A percentile compares a stretch with the other conserved stretches of the same genome.
Evolutionary conservation across 768 basidiomycete genomes (phyloP).

Genomic region (Lactifluus volemus): DNA sequence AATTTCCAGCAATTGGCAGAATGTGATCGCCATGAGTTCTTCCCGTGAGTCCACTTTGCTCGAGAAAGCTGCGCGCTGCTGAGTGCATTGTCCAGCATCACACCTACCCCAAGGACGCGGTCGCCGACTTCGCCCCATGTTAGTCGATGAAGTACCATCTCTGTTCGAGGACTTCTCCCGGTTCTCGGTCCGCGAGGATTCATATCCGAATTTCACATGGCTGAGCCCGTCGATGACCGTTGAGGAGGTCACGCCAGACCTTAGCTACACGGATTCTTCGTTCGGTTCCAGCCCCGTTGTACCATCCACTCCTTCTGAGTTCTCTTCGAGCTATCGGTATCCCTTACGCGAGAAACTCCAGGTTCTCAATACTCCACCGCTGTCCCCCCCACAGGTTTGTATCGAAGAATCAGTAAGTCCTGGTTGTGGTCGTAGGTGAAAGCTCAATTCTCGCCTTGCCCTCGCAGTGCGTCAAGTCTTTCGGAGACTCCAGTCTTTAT

Average conservation of each 20-base stretch:
- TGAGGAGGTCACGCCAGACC: not conserved
- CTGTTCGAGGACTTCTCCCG: not conserved
- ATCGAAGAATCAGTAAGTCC: not conserved
- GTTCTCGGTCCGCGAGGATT: not conserved
- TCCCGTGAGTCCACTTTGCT: not conserved
- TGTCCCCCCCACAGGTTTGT: no score
- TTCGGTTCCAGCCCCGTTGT: not conserved
- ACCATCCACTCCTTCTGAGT: not conserved
- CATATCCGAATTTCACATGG: conserved; percentile 7
- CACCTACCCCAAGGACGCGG: not conserved
- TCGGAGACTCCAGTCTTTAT: not conserved
- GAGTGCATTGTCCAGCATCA: not conserved
- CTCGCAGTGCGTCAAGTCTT: not conserved
- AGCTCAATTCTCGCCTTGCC: not conserved
- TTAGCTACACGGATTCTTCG: not conserved
- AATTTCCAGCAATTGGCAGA: conserved; percentile 3
- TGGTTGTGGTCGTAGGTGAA: not conserved
- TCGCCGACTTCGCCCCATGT: not conserved
- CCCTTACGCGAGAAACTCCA: not conserved
- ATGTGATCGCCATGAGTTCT: not conserved
- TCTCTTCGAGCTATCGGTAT: not conserved
- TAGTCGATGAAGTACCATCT: not conserved
- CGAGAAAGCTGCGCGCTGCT: not conserved
- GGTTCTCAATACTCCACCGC: not conserved
- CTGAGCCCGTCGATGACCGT: not conserved